Base-by-base conservation (phyloP, 768 basidiomycete species). In the Dioszegia aurantiaca region DNA sequence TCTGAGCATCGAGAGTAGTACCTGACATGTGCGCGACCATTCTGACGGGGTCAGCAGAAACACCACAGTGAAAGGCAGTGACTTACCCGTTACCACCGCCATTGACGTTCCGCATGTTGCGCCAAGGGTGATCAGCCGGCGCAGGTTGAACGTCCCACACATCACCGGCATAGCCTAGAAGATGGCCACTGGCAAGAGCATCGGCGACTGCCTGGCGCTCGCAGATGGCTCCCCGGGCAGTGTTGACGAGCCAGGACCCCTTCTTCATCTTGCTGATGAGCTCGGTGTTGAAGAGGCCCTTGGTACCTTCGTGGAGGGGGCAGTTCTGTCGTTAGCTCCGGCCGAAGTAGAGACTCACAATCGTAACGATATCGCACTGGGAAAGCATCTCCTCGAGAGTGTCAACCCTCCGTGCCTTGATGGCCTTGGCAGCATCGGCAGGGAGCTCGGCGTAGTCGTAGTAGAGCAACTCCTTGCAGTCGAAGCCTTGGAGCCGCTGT, bases 211-310 rank as follows among this genome's bases (percentile, higher is more conserved):
- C 89, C 61, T 90, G 84, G 64, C 85, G 85, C 78, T 89, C 86
- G 73, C 88, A 90, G 69, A 94, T 90, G 40, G 91, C 91, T 42
- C 91, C 91, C 65, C 90, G 88, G 51, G 89, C 89, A 27, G 89
- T 90, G 83, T 94, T 94, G 72, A 94, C 86, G 68, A 93, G 84
- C 87, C 87, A 91, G 16, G 90, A 83, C 47, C 89, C 90, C 75
- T 87, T 86, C 83, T 94, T 94, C 83, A 93, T 87, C 79, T 89
- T 87, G 76, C 83, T 82, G 66, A 93, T 80, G 39, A 90, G 84
- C 37, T 91, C 88, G 39, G 83, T 81, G 80, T 90, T 88, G 71
- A 92, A 81, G 45, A 92, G 83, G 23, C 87, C 87, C 41, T 80
- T 80, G 39, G 90, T 91, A 26, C 85, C 85, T 73, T 91, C 89